These are phyloP conservation scores for Astrephomene gubernaculifera DNA, from an alignment of 139 green algal genomes.

Conservation along the genomic window DNA sequence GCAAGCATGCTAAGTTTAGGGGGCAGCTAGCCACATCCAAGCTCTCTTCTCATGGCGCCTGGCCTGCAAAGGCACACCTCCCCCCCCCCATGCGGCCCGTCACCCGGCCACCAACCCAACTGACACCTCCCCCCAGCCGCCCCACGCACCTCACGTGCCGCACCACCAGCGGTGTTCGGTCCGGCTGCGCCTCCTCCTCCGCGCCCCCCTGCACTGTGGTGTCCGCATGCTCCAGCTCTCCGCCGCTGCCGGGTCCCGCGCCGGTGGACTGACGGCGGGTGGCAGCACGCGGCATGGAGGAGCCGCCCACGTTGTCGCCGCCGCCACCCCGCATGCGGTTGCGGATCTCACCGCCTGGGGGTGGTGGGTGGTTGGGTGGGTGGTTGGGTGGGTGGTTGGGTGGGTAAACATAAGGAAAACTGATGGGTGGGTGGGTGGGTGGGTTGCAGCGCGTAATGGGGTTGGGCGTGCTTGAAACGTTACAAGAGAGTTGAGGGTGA, in stretches of 20 bases:
- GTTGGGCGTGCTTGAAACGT: too few species aligned
- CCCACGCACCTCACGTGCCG: constrained; percentile 21
- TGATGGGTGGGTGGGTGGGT: neutral
- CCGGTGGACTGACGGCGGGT: constrained; percentile 23
- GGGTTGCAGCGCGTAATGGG: too few species aligned
- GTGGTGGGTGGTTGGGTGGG: neutral
- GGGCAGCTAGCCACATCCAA: too few species aligned
- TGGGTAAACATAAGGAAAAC: too few species aligned
- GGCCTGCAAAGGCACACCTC: too few species aligned
- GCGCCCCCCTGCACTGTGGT: neutral
- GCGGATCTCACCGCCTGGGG: constrained; percentile 39
- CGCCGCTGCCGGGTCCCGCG: neutral
- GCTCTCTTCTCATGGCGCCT: too few species aligned
- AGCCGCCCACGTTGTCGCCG: constrained; percentile 45
- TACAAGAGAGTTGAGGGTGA: too few species aligned
- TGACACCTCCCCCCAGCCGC: neutral
- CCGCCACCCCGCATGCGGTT: constrained; percentile 57
- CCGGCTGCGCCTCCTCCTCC: constrained; percentile 35
- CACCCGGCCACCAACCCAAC: neutral
- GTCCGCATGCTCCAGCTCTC: neutral
- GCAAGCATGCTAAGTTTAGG: too few species aligned
- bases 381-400: neutral
- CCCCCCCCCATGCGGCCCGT: too few species aligned
- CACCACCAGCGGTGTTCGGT: constrained; percentile 4
- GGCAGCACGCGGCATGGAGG: neutral